phyloP scores from a whole-genome alignment of 2,329 filamentous ascomycete genomes.

The Corinectria fuckeliana region DNA sequence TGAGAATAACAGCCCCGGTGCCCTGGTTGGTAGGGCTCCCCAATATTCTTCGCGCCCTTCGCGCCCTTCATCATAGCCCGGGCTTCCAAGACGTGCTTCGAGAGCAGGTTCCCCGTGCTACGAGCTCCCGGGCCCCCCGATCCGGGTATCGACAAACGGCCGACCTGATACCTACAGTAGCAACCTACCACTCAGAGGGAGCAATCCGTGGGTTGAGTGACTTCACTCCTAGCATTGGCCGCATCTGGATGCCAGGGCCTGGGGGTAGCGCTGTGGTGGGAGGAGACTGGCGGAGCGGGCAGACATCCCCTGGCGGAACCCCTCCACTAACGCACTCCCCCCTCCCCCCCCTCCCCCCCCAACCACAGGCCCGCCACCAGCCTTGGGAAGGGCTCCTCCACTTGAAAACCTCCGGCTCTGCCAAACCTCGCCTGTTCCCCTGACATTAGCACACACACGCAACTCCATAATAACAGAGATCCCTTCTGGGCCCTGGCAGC shows the following conservation, averaged over 20 bases:
- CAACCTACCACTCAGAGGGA: conserved; percentile 14
- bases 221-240: conserved; percentile 13
- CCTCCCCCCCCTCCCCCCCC: too few relatives aligned
- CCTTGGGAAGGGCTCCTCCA: conserved; percentile 26
- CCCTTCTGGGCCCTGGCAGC: conserved; percentile 15
- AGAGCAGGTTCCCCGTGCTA: background rate
- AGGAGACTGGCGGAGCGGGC: conserved; percentile 10
- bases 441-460: conserved; percentile 27
- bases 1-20: background rate
- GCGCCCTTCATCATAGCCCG: background rate
- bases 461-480: conserved; percentile 10
- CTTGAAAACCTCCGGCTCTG: conserved; percentile 28
- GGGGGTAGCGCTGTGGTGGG: conserved; percentile 20
- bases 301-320: conserved; percentile 19
- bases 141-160: conserved; percentile 13
- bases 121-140: conserved; percentile 7
- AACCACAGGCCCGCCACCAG: conserved; percentile 20
- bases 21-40: conserved; percentile 14
- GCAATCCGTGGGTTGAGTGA: conserved; percentile 15
- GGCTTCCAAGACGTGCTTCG: background rate
- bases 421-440: conserved; percentile 32
- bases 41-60: background rate
- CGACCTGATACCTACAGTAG: conserved; percentile 27
- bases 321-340: too few relatives aligned
- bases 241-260: conserved; percentile 23